Conservation (phyloP, 225 moss, liverwort and hornwort genomes). For the Physcomitrium patens region DNA sequence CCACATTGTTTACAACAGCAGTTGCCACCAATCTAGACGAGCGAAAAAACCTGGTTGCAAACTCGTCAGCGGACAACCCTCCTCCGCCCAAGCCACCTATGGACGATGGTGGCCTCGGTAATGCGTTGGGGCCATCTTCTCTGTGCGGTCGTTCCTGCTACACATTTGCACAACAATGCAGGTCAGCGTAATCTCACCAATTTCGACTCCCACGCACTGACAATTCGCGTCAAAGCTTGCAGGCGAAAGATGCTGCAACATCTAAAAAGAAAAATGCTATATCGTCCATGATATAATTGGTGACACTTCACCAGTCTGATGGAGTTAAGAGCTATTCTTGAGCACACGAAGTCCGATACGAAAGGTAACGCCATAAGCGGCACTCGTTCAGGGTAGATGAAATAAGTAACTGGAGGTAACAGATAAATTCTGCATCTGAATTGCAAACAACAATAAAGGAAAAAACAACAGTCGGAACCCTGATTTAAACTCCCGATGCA, state of each 20-base stretch:
- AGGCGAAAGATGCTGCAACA: too few species aligned
- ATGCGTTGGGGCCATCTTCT: constrained; percentile 51
- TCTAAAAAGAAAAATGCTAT: neutral
- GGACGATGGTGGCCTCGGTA: constrained; percentile 61
- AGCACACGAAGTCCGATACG: too few species aligned
- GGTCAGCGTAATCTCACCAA: constrained; percentile 13
- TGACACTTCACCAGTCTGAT: too few species aligned
- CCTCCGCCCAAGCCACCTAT: constrained; percentile 50
- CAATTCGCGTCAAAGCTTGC: too few species aligned
- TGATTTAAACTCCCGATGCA: constrained; percentile 1
- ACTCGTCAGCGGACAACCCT: constrained; percentile 62
- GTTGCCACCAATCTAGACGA: constrained; percentile 62
- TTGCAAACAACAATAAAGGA: too few species aligned
- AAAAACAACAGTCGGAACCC: constrained; percentile 1
- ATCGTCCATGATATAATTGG: too few species aligned
- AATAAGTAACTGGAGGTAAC: too few species aligned
- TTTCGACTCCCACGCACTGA: neutral
- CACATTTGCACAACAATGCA: neutral
- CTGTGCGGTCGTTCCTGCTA: constrained; percentile 51
- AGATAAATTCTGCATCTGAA: neutral
- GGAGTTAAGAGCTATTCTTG: too few species aligned
- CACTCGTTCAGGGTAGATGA: too few species aligned
- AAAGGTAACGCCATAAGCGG: too few species aligned
- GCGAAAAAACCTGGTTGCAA: constrained; percentile 64
- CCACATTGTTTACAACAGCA: constrained; percentile 54